Conservation (phyloP, 768 basidiomycete species). For the Pulveroboletus frians region DNA sequence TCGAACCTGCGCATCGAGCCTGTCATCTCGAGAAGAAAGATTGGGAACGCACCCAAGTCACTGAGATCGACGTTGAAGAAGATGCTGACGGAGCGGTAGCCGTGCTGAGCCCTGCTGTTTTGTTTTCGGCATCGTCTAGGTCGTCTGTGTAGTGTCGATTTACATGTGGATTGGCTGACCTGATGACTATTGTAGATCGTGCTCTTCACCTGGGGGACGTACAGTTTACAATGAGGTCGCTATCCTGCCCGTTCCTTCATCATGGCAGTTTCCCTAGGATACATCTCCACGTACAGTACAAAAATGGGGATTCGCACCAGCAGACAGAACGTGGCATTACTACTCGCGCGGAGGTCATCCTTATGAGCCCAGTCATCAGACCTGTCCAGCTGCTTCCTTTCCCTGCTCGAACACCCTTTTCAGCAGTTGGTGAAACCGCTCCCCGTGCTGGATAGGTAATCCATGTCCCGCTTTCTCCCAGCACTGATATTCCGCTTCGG, state of each 20-base stretch:
- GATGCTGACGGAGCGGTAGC: slow-evolving; percentile 30
- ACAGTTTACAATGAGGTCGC: too few relatives aligned
- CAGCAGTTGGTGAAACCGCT: slow-evolving; percentile 51
- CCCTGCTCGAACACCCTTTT: slow-evolving; percentile 56
- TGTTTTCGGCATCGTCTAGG: not conserved
- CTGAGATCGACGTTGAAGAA: slow-evolving; percentile 37
- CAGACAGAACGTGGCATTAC: too few relatives aligned
- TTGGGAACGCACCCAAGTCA: slow-evolving; percentile 36
- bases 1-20: slow-evolving; percentile 49
- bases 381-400: not conserved
- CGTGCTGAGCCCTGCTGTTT: not conserved
- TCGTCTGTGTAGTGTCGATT: not conserved
- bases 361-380: not conserved
- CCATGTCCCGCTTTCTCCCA: slow-evolving; percentile 66
- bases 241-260: too few relatives aligned
- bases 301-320: too few relatives aligned
- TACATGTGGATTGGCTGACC: not conserved
- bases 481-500: slow-evolving; percentile 47
- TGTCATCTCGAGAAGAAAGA: slow-evolving; percentile 34
- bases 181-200: not conserved
- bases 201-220: not conserved
- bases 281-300: too few relatives aligned
- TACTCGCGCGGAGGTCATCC: too few relatives aligned
- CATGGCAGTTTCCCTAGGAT: too few relatives aligned
- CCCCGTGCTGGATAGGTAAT: slow-evolving; percentile 44